Evolutionary conservation across 805 yeast genomes (phyloP), one percentile per base, ranked within the genome.

Genomic region (Wickerhamiella galacta): DNA sequence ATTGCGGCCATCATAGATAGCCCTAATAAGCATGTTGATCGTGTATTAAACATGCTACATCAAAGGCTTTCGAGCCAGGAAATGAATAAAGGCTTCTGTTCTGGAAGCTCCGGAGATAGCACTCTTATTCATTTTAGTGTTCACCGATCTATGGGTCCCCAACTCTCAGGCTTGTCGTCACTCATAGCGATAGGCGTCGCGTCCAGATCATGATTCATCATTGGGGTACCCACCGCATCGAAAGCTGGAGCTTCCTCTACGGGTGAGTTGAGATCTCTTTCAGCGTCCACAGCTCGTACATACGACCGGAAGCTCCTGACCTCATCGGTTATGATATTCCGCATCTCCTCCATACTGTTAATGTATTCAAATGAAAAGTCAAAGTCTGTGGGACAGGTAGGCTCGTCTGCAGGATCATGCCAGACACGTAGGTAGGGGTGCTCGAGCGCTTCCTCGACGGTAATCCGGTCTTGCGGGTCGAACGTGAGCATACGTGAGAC

Each of bases 371-470:
- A 90, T 39, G 78, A 85, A 47, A 90, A 87, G 52, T 87, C 83
- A 44, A 77, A 83, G 25, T 73, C 72, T 0, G 92, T 85, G 16
- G 90, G 75, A 31, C 83, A 79, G 14, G 72, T 70, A 0, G 96
- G 96, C 56, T 87, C 96, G 52, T 87, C 96, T 34, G 69, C 71
- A 3, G 95, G 93, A 49, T 87, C 96, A 54, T 87, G 96, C 56
- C 87, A 87, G n/a, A 78, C 68, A 32, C 65, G 58, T 34, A 87
- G 61, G 54, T 87, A 87, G 2, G 94, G 94, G 51, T 87, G 96
- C 42, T 66, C 58, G 30, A 87, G 64, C 0, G 95, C 95, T 39
- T 78, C 76, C 33, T 66, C 75, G 3, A 83, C 96, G 2, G 85
- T 70, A 39, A 85, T 75, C 48, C 96, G 64, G 47, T 76, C 72